Evolutionary conservation across 1,284 basidiomycete species (phyloP).

Genomic region (Heterobasidion occidentale): DNA sequence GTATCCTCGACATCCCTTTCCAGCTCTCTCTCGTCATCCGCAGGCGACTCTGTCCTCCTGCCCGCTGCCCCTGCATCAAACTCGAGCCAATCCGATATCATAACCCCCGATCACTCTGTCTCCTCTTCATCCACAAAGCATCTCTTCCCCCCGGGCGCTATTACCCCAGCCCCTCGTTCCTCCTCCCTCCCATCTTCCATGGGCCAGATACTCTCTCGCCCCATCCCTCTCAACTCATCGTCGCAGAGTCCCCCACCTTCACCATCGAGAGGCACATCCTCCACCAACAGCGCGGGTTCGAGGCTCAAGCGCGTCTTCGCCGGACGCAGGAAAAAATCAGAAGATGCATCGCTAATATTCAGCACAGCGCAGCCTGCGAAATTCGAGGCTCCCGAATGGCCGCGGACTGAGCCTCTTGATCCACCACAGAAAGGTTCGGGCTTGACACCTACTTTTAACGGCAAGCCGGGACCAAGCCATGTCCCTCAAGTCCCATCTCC

Average conservation of each 20-base stretch:
- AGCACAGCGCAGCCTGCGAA: neutral
- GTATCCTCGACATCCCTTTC: constrained; percentile 31
- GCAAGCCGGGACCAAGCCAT: neutral
- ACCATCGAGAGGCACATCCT: constrained; percentile 22
- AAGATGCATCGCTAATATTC: constrained; percentile 23
- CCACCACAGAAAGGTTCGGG: constrained; percentile 6
- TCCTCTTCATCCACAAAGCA: constrained; percentile 25
- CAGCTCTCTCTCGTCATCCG: constrained; percentile 35
- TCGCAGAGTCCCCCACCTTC: constrained; percentile 11
- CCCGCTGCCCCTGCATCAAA: constrained; percentile 27
- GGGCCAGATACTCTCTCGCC: constrained; percentile 31
- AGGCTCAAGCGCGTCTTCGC: constrained; percentile 59
- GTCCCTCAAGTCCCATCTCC: constrained; percentile 2
- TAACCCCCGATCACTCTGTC: constrained; percentile 31
- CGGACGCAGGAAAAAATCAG: constrained; percentile 56
- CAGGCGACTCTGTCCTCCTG: constrained; percentile 23
- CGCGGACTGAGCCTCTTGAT: neutral
- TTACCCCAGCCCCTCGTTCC: constrained; percentile 27
- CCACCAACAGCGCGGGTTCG: constrained; percentile 33
- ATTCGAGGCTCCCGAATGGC: constrained; percentile 6
- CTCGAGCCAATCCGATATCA: constrained; percentile 32
- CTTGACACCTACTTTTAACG: constrained; percentile 3
- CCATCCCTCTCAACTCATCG: constrained; percentile 14
- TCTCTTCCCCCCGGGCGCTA: constrained; percentile 24
- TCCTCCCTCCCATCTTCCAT: constrained; percentile 24